A percentile compares a stretch with the other conserved stretches of the same genome.
These are phyloP conservation scores for Arthrobotrys musiformis DNA, from an alignment of 2,329 filamentous ascomycete genomes.

Conservation along the genomic window DNA sequence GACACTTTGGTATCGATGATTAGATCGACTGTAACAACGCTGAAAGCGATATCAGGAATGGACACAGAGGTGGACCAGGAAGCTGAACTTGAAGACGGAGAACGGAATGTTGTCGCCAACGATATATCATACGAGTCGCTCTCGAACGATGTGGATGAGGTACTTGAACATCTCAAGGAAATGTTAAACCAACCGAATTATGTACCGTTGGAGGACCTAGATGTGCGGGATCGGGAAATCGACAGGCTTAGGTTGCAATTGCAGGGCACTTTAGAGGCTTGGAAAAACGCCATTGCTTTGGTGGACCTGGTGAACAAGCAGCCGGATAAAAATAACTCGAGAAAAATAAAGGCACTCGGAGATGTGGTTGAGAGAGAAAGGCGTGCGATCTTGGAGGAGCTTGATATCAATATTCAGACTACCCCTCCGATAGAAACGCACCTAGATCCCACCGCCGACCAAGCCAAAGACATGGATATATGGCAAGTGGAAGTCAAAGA, in stretches of 20 bases:
- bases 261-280: constrained; percentile 91
- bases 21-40: constrained; percentile 74
- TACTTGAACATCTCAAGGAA: constrained; percentile 82
- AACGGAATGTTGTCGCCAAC: constrained; percentile 63
- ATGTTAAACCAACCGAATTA: constrained; percentile 96
- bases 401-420: constrained; percentile 58
- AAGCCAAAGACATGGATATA: constrained; percentile 68
- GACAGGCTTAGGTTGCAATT: constrained; percentile 82
- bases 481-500: constrained; percentile 63
- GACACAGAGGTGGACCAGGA: constrained; percentile 61
- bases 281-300: constrained; percentile 87
- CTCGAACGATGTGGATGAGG: constrained; percentile 76
- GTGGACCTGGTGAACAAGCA: constrained; percentile 92
- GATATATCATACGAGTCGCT: constrained; percentile 76
- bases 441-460: constrained; percentile 64
- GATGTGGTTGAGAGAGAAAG: constrained; percentile 71
- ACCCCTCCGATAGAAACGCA: constrained; percentile 14
- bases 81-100: constrained; percentile 60
- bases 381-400: constrained; percentile 73
- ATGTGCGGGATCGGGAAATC: constrained; percentile 92
- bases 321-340: constrained; percentile 78
- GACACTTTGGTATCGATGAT: constrained; percentile 80
- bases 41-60: constrained; percentile 76
- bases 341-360: constrained; percentile 64
- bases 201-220: constrained; percentile 92